Evolutionary conservation across 2,329 filamentous ascomycete genomes (phyloP).

Genomic region (Fusarium pseudoanthophilum): DNA sequence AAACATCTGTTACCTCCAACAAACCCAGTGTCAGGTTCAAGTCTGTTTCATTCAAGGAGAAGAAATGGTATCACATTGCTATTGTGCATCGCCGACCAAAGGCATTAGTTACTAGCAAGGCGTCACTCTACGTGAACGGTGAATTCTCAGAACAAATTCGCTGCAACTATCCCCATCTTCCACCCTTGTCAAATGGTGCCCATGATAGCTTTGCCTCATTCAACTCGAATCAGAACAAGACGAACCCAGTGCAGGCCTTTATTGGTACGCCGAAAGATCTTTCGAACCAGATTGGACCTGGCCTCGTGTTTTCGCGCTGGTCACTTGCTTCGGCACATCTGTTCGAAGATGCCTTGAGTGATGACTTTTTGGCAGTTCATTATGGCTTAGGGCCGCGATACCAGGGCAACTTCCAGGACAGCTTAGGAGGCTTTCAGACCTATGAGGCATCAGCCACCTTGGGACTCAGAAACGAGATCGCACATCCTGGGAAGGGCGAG

Average conservation of each 20-base stretch:
- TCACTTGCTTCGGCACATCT: conserved; percentile 91
- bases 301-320: conserved; percentile 81
- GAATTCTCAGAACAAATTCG: conserved; percentile 94
- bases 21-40: conserved; percentile 95
- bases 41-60: conserved; percentile 77
- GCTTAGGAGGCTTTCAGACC: conserved; percentile 93
- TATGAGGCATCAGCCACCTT: conserved; percentile 92
- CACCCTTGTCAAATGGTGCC: conserved; percentile 70
- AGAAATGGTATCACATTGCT: conserved; percentile 92
- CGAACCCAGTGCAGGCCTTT: conserved; percentile 86
- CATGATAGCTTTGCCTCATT: conserved; percentile 78
- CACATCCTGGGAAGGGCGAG: conserved; percentile 90
- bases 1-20: conserved; percentile 89
- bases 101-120: conserved; percentile 80
- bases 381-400: conserved; percentile 91
- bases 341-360: conserved; percentile 86
- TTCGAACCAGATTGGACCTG: conserved; percentile 77
- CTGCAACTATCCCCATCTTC: conserved; percentile 84
- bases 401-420: conserved; percentile 96
- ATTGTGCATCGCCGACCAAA: conserved; percentile 85
- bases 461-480: conserved; percentile 89
- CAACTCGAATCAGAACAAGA: conserved; percentile 65
- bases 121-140: conserved; percentile 89
- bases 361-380: conserved; percentile 92
- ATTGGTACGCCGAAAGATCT: conserved; percentile 92